Base-by-base conservation (phyloP, 2,329 filamentous ascomycete genomes). In the Ceratocystis huliohia region DNA sequence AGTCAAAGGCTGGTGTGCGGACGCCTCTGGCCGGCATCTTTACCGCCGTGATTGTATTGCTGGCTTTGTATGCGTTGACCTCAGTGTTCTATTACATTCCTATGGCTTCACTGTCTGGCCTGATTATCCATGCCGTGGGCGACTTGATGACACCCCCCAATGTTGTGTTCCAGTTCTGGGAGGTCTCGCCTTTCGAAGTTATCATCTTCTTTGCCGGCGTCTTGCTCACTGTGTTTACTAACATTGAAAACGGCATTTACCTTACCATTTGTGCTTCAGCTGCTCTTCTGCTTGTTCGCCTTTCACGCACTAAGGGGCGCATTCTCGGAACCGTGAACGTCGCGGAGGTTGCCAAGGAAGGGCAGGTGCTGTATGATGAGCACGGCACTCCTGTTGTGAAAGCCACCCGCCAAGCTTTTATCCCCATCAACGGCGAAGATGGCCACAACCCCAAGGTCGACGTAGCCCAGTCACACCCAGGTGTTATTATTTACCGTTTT, bases 61-160 rank as follows among this genome's bases (percentile, higher is more conserved):
- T 97, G 7, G 92, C 94, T 45, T 90, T 96, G 69, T 97, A 96
- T 72, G 89, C 89, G 10, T 78, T 97, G 62, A 87, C 93, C 0
- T 85, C 87, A 0, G 86, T 96, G 33, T 97, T 97, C 81, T 96
- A 86, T 78, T 97, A 94, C 76, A 96, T 97, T 68, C 91, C 93
- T 0, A 88, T 82, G 68, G 85, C 92, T 4, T 82, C 86, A 2
- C 82, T 97, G 1, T 82, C 92, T 0, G 94, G 86, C 30, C 90
- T 97, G 73, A 96, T 97, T 70, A 96, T 97, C 69, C 93, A 97
- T 74, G 94, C 94, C 2, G 93, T 97, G 1, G 89, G 89, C 67
- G 93, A 97, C 74, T 78, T 99, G 66, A 89, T 97, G 74, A 96
- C 92, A 0, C 86, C 91, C 0, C 93, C 93, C 3, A 91, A 96